phyloP scores from a whole-genome alignment of 1,284 basidiomycete genomes.

The Ustilago tritici region DNA sequence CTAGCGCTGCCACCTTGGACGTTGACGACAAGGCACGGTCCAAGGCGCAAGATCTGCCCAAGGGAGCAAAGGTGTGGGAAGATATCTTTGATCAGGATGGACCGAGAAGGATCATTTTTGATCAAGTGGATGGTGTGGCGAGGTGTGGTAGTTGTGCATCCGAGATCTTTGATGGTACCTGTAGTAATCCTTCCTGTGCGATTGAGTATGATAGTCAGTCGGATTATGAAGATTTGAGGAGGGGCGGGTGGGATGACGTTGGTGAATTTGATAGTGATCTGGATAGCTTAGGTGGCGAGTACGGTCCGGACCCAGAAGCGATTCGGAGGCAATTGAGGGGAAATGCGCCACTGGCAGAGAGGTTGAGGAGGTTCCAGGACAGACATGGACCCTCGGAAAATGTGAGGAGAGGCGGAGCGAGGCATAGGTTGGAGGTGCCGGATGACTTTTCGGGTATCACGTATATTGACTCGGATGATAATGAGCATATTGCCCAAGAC shows the following conservation, averaged over 20 bases:
- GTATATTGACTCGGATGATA: slow-evolving; percentile 5
- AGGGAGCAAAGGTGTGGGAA: slow-evolving; percentile 49
- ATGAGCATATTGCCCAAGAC: not conserved
- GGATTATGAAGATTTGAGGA: slow-evolving; percentile 28
- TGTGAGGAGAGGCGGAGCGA: slow-evolving; percentile 5
- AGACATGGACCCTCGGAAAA: slow-evolving; percentile 22
- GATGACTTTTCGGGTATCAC: slow-evolving; percentile 6
- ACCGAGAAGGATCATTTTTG: slow-evolving; percentile 54
- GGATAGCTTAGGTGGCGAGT: slow-evolving; percentile 10
- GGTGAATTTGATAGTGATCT: slow-evolving; percentile 22
- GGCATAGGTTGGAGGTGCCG: slow-evolving; percentile 12
- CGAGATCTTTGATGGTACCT: slow-evolving; percentile 61
- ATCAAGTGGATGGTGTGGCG: slow-evolving; percentile 59
- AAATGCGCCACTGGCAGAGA: slow-evolving; percentile 11
- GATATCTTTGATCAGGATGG: slow-evolving; percentile 50
- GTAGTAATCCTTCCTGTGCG: slow-evolving; percentile 55
- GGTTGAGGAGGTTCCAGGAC: slow-evolving; percentile 26
- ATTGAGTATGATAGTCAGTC: slow-evolving; percentile 49
- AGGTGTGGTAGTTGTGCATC: slow-evolving; percentile 61
- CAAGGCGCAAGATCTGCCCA: slow-evolving; percentile 46
- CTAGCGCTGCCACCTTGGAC: slow-evolving; percentile 30
- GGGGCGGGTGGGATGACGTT: slow-evolving; percentile 23
- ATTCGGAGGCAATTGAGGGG: not conserved
- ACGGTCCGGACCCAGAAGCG: not conserved
- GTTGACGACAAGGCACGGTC: slow-evolving; percentile 36